A percentile compares a stretch with the other conserved stretches of the same genome.
phyloP scores from a whole-genome alignment of 352 stramenopile genomes.

The Phytophthora tentaculata region DNA sequence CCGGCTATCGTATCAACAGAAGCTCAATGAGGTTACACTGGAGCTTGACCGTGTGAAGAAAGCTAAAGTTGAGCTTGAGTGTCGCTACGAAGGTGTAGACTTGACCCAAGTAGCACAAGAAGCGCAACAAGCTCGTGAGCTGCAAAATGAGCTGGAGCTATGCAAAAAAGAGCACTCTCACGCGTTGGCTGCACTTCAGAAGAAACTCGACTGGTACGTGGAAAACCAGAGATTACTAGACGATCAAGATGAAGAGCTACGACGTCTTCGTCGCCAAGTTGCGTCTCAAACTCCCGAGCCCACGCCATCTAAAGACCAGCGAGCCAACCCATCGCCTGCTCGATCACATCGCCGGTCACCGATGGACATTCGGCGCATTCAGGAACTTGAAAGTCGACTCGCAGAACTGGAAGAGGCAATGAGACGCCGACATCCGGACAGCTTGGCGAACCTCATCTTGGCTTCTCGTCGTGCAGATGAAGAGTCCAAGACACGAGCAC shows the following conservation, averaged over 20 bases:
- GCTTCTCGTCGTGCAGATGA: constrained; percentile 71
- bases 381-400: constrained; percentile 72
- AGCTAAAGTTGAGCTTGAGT: constrained; percentile 81
- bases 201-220: constrained; percentile 89
- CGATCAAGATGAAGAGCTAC: constrained; percentile 74
- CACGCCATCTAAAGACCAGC: constrained; percentile 27
- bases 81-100: constrained; percentile 76
- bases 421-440: constrained; percentile 77
- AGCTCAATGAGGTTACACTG: constrained; percentile 72
- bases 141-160: constrained; percentile 52
- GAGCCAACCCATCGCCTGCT: constrained; percentile 21
- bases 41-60: constrained; percentile 83
- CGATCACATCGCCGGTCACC: constrained; percentile 38
- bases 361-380: constrained; percentile 75
- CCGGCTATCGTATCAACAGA: constrained; percentile 47
- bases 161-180: constrained; percentile 60
- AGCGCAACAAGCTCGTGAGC: constrained; percentile 45
- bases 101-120: constrained; percentile 67
- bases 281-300: constrained; percentile 9
- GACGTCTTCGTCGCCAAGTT: constrained; percentile 34
- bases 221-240: constrained; percentile 83
- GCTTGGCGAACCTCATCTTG: constrained; percentile 79
- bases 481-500: constrained; percentile 52
- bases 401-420: constrained; percentile 81
- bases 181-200: constrained; percentile 59